Base-by-base conservation (phyloP, 805 yeast genomes). In the Candida ovalis region DNA sequence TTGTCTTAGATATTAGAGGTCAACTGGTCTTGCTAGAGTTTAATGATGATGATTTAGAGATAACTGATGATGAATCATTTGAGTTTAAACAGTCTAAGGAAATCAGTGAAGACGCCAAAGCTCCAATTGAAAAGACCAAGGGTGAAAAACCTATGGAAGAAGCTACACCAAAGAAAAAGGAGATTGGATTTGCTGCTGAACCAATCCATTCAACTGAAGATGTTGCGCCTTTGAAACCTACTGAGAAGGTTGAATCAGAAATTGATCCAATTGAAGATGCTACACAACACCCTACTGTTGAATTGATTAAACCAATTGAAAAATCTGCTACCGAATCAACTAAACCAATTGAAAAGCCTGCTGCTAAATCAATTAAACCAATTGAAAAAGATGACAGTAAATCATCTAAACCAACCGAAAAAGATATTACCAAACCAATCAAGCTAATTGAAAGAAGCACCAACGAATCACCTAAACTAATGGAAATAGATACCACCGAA, bases 1-100 rank as follows among this genome's bases (percentile, higher is more conserved):
- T 87, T 6, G 67, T 81, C 19, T 58, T 91, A 45, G 92, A 88
- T 59, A 75, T 92, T 45, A 81, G 88, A 55, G 86, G 86, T n/a
- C 80, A 82, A 46, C 60, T 78, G 17, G 47, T 64, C 4, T 37
- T 61, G 24, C 43, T 66, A 3, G 56, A 55, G 40, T 45, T 45
- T n/a, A 54, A 48, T 28, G 47, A 47, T 24, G 45, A 46, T 28
- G 46, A 46, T n/a, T 45, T n/a, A 36, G 50, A 42, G 27, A 30
- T 13, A 9, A 52, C 45, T n/a, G 48, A 44, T 21, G 52, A 51
- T 38, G 50, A 54, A 28, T 22, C 37, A n/a, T 13, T 42, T 23
- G 22, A 32, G 27, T 13, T 2, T 25, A 21, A 25, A n/a, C 9
- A 40, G 7, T 7, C 22, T 4, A n/a, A n/a, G n/a, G 33, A 13